Evolutionary conservation across 169 alveolate species (phyloP), one percentile per base, ranked within the genome.

Genomic region (Plasmodium berghei): DNA sequence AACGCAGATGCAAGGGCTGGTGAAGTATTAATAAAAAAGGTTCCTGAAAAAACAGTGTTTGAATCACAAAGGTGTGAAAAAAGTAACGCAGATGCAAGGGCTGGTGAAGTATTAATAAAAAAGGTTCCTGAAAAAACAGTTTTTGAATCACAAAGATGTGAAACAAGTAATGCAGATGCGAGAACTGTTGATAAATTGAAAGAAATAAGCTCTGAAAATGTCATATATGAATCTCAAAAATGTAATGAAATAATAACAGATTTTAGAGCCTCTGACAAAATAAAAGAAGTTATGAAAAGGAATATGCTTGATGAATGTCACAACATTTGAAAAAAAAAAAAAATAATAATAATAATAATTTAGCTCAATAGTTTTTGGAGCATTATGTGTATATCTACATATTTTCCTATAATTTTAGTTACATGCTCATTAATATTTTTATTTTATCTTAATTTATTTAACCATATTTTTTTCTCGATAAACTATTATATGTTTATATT

Each of bases 251-350:
- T 18, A n/a, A 59, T 24, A 34, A 63, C 90, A 22, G 90, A 83
- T 55, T 66, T 67, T 54, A 67, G 63, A 26, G 2, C 90, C 5
- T 66, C 86, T 2, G 90, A 83, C 22, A 83, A 83, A 62, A 83
- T 83, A 83, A 70, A 83, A 72, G 90, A 83, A 61, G 90, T 83
- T 20, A 83, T 83, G 90, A 83, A 67, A 62, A 56, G 90, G 63
- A 83, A 83, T 48, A 45, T 83, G 86, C 14, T 72, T 4, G 90
- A 83, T 46, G 90, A 83, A 18, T 83, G 90, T 5, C 90, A 83
- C 86, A 18, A 24, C 3, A 40, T 74, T 22, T 70, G 52, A 26
- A 49, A 26, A 2, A n/a, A 62, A 42, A 46, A 14, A 56, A 8
- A 26, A 52, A 4, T 0, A 28, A 28, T 28, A 28, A 1, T 3